Percentiles rank a stretch among this genome's conserved stretches.
These are phyloP conservation scores for Aurifilum marmelostoma DNA, from an alignment of 2,329 filamentous ascomycete genomes.

Conservation along the genomic window DNA sequence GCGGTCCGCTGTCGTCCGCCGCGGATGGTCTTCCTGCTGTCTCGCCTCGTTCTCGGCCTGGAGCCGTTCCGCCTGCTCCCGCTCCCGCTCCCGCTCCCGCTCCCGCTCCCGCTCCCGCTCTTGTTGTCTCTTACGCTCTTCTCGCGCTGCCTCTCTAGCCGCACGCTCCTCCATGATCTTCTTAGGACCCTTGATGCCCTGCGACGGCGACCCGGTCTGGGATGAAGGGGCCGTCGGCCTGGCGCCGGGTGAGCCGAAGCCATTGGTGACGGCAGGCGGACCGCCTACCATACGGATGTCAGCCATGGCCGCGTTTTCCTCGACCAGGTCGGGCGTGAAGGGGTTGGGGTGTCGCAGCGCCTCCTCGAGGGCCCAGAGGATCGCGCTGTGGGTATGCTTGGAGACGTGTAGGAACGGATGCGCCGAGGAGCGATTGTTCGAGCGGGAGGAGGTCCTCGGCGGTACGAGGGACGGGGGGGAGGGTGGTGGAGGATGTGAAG, in stretches of 20 bases:
- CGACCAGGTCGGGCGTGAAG: slow-evolving; percentile 81
- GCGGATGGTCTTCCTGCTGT: slow-evolving; percentile 58
- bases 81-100: slow-evolving; percentile 70
- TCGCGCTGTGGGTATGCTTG: slow-evolving; percentile 81
- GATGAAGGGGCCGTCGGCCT: slow-evolving; percentile 53
- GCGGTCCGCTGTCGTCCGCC: slow-evolving; percentile 63
- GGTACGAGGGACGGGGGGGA: slow-evolving; percentile 38
- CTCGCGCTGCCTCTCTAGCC: slow-evolving; percentile 72
- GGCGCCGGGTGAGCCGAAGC: slow-evolving; percentile 52
- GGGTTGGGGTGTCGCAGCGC: slow-evolving; percentile 79
- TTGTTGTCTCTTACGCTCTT: slow-evolving; percentile 39
- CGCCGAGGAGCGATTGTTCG: slow-evolving; percentile 40
- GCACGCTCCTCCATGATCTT: slow-evolving; percentile 90
- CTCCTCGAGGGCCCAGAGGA: slow-evolving; percentile 91
- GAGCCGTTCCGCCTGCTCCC: slow-evolving; percentile 64
- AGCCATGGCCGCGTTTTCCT: slow-evolving; percentile 92
- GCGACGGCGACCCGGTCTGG: slow-evolving; percentile 58
- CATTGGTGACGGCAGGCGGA: slow-evolving; percentile 57
- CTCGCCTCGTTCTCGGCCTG: slow-evolving; percentile 61
- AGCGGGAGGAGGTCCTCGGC: slow-evolving; percentile 38
- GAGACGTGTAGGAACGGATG: slow-evolving; percentile 69
- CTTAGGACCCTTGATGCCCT: slow-evolving; percentile 77
- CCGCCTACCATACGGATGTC: slow-evolving; percentile 68
- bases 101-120: slow-evolving; percentile 69
- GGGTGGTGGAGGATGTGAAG: slow-evolving; percentile 37